phyloP scores from a whole-genome alignment of 2,329 filamentous ascomycete species.

The Bipolaris oryzae region DNA sequence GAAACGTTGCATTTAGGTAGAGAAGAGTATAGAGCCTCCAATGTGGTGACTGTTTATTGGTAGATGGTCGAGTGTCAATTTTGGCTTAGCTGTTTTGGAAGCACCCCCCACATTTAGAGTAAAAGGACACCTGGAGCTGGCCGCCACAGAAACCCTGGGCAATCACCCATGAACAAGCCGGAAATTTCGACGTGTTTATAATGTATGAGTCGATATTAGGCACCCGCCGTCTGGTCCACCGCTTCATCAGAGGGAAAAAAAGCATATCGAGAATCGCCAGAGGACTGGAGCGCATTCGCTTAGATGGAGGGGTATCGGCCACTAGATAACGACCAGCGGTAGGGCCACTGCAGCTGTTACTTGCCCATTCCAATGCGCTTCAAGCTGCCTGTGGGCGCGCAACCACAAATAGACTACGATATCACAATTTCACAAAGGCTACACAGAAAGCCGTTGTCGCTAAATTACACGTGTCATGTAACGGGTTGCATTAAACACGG shows the following conservation, averaged over 20 bases:
- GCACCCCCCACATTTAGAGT: not conserved
- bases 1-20: conserved; percentile 11
- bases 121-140: conserved; percentile 16
- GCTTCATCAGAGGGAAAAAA: not conserved
- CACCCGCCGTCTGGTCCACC: not conserved
- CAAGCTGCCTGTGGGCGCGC: conserved; percentile 3
- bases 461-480: conserved; percentile 43
- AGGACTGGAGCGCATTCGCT: conserved; percentile 6
- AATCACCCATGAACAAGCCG: not conserved
- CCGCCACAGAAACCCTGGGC: not conserved
- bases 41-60: conserved; percentile 4
- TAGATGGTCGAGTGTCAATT: conserved; percentile 3
- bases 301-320: conserved; percentile 14
- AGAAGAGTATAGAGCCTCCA: conserved; percentile 7
- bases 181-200: not conserved
- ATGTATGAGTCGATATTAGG: not conserved
- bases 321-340: conserved; percentile 5
- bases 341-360: conserved; percentile 2
- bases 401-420: conserved; percentile 16
- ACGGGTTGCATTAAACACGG: conserved; percentile 31
- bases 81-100: conserved; percentile 5
- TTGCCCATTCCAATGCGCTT: not conserved
- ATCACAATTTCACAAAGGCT: not conserved
- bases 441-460: conserved; percentile 17
- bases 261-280: not conserved